Base-by-base conservation (phyloP, 805 yeast genomes). In the Cyberlindnera xylosilytica region DNA sequence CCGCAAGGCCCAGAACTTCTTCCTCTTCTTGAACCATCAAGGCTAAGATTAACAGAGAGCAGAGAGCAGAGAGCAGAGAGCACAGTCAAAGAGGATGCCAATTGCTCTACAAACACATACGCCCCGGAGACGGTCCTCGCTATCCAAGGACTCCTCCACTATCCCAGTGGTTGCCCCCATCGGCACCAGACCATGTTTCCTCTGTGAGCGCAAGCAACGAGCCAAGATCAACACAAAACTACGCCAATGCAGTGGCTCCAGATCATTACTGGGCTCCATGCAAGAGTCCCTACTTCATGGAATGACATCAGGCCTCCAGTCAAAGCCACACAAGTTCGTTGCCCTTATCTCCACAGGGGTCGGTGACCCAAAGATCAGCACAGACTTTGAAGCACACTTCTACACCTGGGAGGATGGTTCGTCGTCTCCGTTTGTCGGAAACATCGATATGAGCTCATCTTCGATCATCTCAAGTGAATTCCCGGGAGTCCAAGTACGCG, bases 351-450 rank as follows among this genome's bases (percentile, higher is more conserved):
- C 46, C 12, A 28, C 38, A 10, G 41, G 38, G 29, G 20, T 18
- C 17, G 16, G 35, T 7, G 9, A 31, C 3, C 36, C 28, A 12
- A 39, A 34, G 17, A 11, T 54, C 7, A 37, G 35, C 1, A 34
- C 51, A 4, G 61, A 57, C 3, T 60, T 64, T 36, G 47, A 47
- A 3, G 66, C 63, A 1, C 45, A 45, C 1, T 64, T 48, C 39
- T 53, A 55, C 44, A 46, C 50, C 3, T 50, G 52, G 55, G 42
- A 37, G 16, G 47, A 48, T 24, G 47, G 47, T 4, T 32, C 37
- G 5, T 40, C 22, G 8, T 54, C 63, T 1, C 68, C 68, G 2
- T 65, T 63, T 44, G 63, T 63, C 28, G 62, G 64, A 2, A 56
- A 53, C 7, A 49, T 64, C 8, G 61, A 61, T 39, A 24, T 63